Base-by-base conservation (phyloP, 1,139 yeast species). In the Yamadazyma triangularis region DNA sequence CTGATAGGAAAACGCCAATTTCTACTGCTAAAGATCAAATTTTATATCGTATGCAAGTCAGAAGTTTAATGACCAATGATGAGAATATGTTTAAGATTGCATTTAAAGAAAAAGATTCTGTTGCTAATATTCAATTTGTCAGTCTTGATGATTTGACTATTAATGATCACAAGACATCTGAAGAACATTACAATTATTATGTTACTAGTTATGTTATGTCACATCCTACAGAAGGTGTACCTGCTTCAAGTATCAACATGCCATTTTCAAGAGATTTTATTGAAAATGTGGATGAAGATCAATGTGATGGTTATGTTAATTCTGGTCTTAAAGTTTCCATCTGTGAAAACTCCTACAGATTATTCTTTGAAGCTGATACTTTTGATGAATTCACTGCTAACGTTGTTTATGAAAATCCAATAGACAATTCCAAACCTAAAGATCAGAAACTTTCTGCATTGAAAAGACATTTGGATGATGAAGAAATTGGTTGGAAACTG, bases 211-310 rank as follows among this genome's bases (percentile, higher is more conserved):
- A 83, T 56, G 76, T 91, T 29, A 83, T 91, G 86, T 83, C 95
- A 5, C 94, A 87, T 47, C 97, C 98, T 24, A 91, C 99, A 2
- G 98, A 91, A 57, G 97, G 97, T 20, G 84, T 93, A 14, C 80
- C 89, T n/a, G 78, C 86, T n/a, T 78, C 84, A 21, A 77, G 75
- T 39, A 70, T 87, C 33, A 70, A 70, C 38, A 66, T 83, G 62
- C 95, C 95, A 28, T 85, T 86, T 54, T 61, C 82, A 34, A 81
- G 77, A 42, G 64, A 79, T 8, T 74, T 74, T 32, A 56, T 79
- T 34, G 84, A 76, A 28, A 66, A 62, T 25, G 75, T 73, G 16
- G 77, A 66, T 24, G 79, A 74, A 41, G 79, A 72, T n/a, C 67
- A 62, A 41, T 73, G 83, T 28, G 82, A 76, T 34, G 93, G 93